Percentiles rank a stretch among this genome's conserved stretches.
These are phyloP conservation scores for Phyllostachys edulis DNA, from an alignment of 176 grass and related monocot genomes.

Conservation along the genomic window DNA sequence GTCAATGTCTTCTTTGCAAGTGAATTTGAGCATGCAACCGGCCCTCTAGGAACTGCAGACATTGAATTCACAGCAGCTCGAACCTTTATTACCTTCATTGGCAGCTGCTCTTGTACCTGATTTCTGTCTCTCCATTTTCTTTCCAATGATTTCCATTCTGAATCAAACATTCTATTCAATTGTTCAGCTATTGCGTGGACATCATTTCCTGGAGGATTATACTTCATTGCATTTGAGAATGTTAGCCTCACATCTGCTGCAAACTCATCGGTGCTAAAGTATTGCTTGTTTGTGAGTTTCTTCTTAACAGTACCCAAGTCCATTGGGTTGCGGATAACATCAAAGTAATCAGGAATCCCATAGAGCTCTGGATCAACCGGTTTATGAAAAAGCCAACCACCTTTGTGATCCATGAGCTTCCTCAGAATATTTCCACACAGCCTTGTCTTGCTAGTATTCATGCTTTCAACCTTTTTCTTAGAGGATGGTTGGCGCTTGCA, in stretches of 20 bases:
- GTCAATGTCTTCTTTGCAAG: slow-evolving; percentile 30
- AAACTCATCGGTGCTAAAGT: slow-evolving; percentile 51
- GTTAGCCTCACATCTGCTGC: slow-evolving; percentile 71
- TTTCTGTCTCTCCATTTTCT: slow-evolving; percentile 51
- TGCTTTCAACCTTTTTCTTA: slow-evolving; percentile 40
- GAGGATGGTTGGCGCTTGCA: neutral
- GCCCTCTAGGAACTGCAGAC: neutral
- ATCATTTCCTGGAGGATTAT: slow-evolving; percentile 81
- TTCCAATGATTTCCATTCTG: slow-evolving; percentile 60
- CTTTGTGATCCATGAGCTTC: slow-evolving; percentile 68
- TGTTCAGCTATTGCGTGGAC: slow-evolving; percentile 72
- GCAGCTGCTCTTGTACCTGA: neutral
- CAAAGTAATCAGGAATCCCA: slow-evolving; percentile 80
- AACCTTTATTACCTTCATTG: slow-evolving; percentile 30
- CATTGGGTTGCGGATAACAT: slow-evolving; percentile 75
- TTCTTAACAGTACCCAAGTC: slow-evolving; percentile 75
- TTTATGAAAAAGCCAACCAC: slow-evolving; percentile 68
- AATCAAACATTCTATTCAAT: slow-evolving; percentile 60
- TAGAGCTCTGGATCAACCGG: slow-evolving; percentile 73
- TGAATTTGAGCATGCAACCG: slow-evolving; percentile 29
- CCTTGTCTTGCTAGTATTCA: slow-evolving; percentile 61
- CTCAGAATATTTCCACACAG: slow-evolving; percentile 54
- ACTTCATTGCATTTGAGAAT: slow-evolving; percentile 87
- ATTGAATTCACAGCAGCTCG: neutral
- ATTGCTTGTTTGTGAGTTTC: slow-evolving; percentile 60